Conservation (phyloP, 1,284 basidiomycete genomes). For the Melampsora occidentalis region DNA sequence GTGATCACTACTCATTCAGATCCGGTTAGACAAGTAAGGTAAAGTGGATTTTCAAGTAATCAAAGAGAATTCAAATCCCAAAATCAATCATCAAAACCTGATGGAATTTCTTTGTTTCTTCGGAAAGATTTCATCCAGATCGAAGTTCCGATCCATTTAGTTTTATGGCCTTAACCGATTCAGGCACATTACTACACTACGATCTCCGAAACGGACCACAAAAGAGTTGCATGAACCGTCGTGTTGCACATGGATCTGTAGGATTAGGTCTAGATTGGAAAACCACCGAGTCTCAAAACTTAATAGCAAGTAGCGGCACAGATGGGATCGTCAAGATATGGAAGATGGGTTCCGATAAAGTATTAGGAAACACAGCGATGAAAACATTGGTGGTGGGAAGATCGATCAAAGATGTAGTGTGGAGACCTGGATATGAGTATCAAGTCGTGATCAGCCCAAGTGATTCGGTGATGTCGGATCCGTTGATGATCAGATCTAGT, state of each 20-base stretch:
- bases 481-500: slow-evolving; percentile 12
- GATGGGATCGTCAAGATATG: slow-evolving; percentile 38
- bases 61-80: neutral
- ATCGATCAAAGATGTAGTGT: slow-evolving; percentile 27
- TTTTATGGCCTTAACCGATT: slow-evolving; percentile 31
- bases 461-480: slow-evolving; percentile 33
- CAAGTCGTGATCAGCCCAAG: slow-evolving; percentile 34
- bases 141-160: slow-evolving; percentile 30
- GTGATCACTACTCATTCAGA: slow-evolving; percentile 30
- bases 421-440: slow-evolving; percentile 25
- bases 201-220: slow-evolving; percentile 20
- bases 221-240: slow-evolving; percentile 27
- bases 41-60: slow-evolving; percentile 8
- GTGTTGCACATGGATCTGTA: slow-evolving; percentile 32
- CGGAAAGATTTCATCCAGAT: slow-evolving; percentile 30
- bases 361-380: slow-evolving; percentile 22
- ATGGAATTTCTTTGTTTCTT: neutral
- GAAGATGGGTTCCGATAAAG: slow-evolving; percentile 13
- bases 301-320: slow-evolving; percentile 23
- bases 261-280: slow-evolving; percentile 34
- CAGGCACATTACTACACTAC: slow-evolving; percentile 31
- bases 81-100: no score
- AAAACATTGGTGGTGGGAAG: slow-evolving; percentile 22
- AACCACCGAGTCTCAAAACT: slow-evolving; percentile 3
- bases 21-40: slow-evolving; percentile 33